Evolutionary conservation across 2,329 filamentous ascomycete genomes (phyloP).

Genomic region (Fusarium verticillioides): DNA sequence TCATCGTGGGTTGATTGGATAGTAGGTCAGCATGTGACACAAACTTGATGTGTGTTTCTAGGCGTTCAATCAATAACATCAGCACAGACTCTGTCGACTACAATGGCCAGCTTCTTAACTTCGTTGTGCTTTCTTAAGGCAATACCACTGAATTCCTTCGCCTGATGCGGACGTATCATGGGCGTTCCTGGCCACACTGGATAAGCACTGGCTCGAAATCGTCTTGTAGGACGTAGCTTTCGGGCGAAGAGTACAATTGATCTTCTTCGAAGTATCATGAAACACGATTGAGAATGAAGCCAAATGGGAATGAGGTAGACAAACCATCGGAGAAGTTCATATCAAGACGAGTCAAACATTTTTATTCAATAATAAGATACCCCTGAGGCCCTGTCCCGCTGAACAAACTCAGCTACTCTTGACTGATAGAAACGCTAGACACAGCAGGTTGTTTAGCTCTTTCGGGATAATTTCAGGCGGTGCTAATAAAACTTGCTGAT

Average conservation of each 20-base stretch:
- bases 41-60: background rate
- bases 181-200: background rate
- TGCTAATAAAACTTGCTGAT: background rate
- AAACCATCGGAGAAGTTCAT: background rate
- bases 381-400: background rate
- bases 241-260: background rate
- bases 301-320: background rate
- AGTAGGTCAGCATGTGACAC: background rate
- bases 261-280: background rate
- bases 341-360: background rate
- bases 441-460: background rate
- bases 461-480: background rate
- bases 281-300: background rate
- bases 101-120: background rate
- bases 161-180: background rate
- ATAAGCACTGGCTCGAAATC: background rate
- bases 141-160: background rate
- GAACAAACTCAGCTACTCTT: background rate
- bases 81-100: background rate
- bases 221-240: background rate
- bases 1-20: conserved; percentile 33
- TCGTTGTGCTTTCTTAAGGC: background rate
- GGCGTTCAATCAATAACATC: background rate
- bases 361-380: background rate
- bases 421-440: background rate